Evolutionary conservation across 352 stramenopile genomes (phyloP).

Genomic region (Phytophthora pinifolia): DNA sequence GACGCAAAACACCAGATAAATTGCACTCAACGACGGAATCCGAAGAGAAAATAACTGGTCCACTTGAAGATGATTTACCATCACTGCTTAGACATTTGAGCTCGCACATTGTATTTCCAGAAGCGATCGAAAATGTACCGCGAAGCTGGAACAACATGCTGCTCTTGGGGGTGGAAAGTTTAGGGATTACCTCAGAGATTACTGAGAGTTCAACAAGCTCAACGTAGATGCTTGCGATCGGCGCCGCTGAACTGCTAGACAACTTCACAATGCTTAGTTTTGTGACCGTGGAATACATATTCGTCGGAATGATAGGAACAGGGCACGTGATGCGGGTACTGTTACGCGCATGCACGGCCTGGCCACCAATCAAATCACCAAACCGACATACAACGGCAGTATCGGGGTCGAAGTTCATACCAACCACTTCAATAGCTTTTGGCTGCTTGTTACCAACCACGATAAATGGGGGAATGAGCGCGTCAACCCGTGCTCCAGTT

Average conservation of each 20-base stretch:
- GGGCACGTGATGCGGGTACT: slow-evolving; percentile 28
- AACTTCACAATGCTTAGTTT: slow-evolving; percentile 24
- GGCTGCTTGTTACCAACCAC: slow-evolving; percentile 24
- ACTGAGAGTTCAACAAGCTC: slow-evolving; percentile 29
- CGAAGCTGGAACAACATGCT: slow-evolving; percentile 29
- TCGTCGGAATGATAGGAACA: slow-evolving; percentile 23
- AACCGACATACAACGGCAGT: slow-evolving; percentile 21
- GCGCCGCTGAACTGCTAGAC: not conserved
- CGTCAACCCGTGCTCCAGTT: slow-evolving; percentile 9
- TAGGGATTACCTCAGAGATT: slow-evolving; percentile 21
- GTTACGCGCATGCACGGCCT: slow-evolving; percentile 7
- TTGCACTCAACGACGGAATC: slow-evolving; percentile 30
- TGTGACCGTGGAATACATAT: slow-evolving; percentile 22
- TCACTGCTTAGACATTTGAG: slow-evolving; percentile 21
- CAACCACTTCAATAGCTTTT: slow-evolving; percentile 23
- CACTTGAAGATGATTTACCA: slow-evolving; percentile 2
- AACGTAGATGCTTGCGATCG: slow-evolving; percentile 12
- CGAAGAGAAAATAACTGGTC: slow-evolving; percentile 15
- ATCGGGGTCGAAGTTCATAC: slow-evolving; percentile 24
- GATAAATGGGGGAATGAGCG: slow-evolving; percentile 31
- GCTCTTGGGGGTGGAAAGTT: slow-evolving; percentile 7
- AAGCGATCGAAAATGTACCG: slow-evolving; percentile 32
- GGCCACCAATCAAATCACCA: slow-evolving; percentile 19
- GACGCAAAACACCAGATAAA: not conserved
- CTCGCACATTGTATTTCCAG: slow-evolving; percentile 21